Evolutionary conservation across 225 moss, liverwort and hornwort species (phyloP).

Genomic region (Takakia lepidozioides): DNA sequence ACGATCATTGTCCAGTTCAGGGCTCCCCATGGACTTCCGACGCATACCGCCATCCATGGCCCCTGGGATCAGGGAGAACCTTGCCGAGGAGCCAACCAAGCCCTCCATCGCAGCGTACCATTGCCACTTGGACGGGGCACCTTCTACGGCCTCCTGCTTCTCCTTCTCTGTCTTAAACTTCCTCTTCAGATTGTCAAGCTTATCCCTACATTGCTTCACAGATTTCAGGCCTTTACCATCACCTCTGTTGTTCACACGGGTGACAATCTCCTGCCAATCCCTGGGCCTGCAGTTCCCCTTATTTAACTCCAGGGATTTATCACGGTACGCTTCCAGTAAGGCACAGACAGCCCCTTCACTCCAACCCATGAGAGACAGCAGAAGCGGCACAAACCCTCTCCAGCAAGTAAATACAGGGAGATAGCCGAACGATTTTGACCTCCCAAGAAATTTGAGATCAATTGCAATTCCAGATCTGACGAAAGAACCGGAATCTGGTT

Average conservation of each 20-base stretch:
- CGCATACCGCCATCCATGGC: neutral
- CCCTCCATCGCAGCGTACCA: neutral
- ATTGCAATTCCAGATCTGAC: no score
- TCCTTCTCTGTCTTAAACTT: neutral
- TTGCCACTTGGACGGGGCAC: neutral
- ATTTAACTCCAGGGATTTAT: neutral
- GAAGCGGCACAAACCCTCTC: no score
- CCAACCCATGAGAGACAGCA: conserved; percentile 3
- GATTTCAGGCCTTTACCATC: neutral
- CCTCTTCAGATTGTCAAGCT: conserved; percentile 2
- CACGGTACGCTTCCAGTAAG: neutral
- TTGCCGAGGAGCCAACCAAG: conserved; percentile 1
- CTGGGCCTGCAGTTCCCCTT: neutral
- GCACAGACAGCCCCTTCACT: conserved; percentile 1
- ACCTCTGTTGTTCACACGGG: neutral
- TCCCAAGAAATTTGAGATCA: no score
- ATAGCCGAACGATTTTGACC: no score
- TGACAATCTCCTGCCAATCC: conserved; percentile 3
- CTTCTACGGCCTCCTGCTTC: neutral
- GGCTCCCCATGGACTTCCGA: neutral
- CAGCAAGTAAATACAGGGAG: no score
- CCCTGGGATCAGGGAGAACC: neutral
- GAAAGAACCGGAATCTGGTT: no score
- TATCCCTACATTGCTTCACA: neutral
- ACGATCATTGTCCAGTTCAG: neutral